Base-by-base conservation (phyloP, 495 filamentous ascomycete genomes). In the Penicillium bovifimosum region DNA sequence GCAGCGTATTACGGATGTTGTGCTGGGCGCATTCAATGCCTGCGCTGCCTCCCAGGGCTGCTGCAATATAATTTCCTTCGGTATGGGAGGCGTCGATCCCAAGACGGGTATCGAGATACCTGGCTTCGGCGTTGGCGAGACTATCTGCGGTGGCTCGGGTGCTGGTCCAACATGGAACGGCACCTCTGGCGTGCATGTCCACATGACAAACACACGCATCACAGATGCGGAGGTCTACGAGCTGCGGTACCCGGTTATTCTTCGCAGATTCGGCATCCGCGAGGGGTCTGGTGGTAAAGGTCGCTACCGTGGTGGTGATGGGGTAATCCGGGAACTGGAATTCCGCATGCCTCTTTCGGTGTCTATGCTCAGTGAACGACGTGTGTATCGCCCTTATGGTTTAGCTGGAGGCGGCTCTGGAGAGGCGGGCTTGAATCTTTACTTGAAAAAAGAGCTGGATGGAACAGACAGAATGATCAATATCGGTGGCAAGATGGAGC, bases 171-270 rank as follows among this genome's bases (percentile, higher is more conserved):
- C 76, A 16, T 95, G 90, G 90, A 76, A 90, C 49, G 91, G 91
- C 32, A 87, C 85, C 1, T 80, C 75, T 49, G 90, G 89, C 43
- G 89, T 96, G 41, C 91, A 96, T 65, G 82, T 79, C 34, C 90
- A 96, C 69, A 95, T 95, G 90, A 96, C 90, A 8, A 96, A 96
- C 63, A 96, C 91, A 7, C 80, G 89, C 4, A 95, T 96, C 64
- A 96, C 91, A 0, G 91, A 96, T 72, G 75, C 87, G 0, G 91
- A 96, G 59, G 78, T 93, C 13, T 90, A 93, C 61, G 91, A 96
- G 68, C 73, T 88, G 0, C 76, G 91, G 13, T 95, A 95, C 60
- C 91, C 91, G 0, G 86, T 95, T 1, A 62, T 95, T 9, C 72
- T 95, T n/a, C 75, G 86, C 2, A 80, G 88, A 61, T 95, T 92